Evolutionary conservation across 73 alveolate species (phyloP), one percentile per base, ranked within the genome.

Genomic region (Breviolum minutum): DNA sequence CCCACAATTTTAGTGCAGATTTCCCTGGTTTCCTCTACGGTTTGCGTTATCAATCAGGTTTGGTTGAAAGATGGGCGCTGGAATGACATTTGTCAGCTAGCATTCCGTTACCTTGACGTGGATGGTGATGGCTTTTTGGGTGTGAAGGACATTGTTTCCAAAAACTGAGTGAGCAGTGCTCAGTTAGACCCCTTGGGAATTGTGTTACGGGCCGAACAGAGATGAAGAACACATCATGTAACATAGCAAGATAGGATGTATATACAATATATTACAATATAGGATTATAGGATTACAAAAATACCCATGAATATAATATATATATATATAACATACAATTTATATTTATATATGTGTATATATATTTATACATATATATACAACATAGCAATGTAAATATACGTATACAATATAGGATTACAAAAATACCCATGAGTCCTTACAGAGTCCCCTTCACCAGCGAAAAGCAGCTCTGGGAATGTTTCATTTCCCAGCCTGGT

Each of bases 101-200:
- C 92, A 24, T 83, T 83, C 74, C 92, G 92, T 19, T 83, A 83
- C 92, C 92, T 83, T n/a, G 92, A 83, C 74, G 92, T 83, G 92
- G 92, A 83, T 61, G 74, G 73, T 22, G 92, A 83, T 83, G 92
- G 92, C 92, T 16, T 83, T 26, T 83, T 83, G 92, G 26, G 92
- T 54, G 74, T 26, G 48, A 54, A 83, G 92, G 92, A 54, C 17
- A 22, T 4, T 4, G n/a, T 22, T 22, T 22, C 77, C 77, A 68
- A 68, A 68, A 68, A 68, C 17, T 17, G 77, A 14, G 17, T 22
- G n/a, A 14, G 24, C 77, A 68, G 24, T 22, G 24, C n/a, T 68
- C 77, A 14, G n/a, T 17, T 22, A 68, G n/a, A 4, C 54, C 54
- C 54, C 3, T 40, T 40, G 54, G 54, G 54, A 40, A 40, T 40